Conservation (phyloP, 202 grass and related monocot genomes). For the Saccharum hybrid region DNA sequence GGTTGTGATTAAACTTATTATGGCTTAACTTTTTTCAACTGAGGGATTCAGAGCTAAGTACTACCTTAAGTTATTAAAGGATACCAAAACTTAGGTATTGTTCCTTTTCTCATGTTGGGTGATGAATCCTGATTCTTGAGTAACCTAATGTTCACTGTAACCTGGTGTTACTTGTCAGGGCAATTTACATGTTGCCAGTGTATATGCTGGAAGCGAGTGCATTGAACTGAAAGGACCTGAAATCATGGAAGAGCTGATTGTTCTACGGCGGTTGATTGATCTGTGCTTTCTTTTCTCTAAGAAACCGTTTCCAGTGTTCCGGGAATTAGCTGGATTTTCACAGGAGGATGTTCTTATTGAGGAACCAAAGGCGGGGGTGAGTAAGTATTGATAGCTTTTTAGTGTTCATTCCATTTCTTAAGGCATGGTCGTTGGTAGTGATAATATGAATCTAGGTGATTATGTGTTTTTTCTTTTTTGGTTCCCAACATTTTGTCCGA, state of each 20-base stretch:
- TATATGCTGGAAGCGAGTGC: constrained; percentile 90
- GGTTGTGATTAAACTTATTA: not conserved
- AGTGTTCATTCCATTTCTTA: constrained; percentile 33
- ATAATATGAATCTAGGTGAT: constrained; percentile 38
- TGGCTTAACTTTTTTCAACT: constrained; percentile 16
- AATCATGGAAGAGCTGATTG: constrained; percentile 81
- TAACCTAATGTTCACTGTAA: constrained; percentile 25
- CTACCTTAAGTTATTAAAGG: constrained; percentile 21
- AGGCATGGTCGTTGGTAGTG: not conserved
- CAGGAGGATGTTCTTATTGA: constrained; percentile 87
- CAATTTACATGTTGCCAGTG: constrained; percentile 74
- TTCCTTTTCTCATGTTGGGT: constrained; percentile 4
- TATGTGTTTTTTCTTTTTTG: constrained; percentile 33
- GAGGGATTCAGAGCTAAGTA: constrained; percentile 26
- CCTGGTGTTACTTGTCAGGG: constrained; percentile 57
- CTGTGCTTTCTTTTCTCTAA: constrained; percentile 94
- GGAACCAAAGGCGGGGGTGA: constrained; percentile 95
- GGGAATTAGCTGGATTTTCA: constrained; percentile 75
- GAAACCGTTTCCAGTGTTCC: constrained; percentile 82
- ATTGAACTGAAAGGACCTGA: constrained; percentile 68
- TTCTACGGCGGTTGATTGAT: constrained; percentile 75
- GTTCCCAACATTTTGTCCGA: constrained; percentile 8
- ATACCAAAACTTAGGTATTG: constrained; percentile 3
- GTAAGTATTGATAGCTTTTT: constrained; percentile 59
- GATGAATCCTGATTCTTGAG: not conserved